These are phyloP conservation scores for Gamarada debralockiae DNA, from an alignment of 495 filamentous ascomycete genomes.

Conservation along the genomic window DNA sequence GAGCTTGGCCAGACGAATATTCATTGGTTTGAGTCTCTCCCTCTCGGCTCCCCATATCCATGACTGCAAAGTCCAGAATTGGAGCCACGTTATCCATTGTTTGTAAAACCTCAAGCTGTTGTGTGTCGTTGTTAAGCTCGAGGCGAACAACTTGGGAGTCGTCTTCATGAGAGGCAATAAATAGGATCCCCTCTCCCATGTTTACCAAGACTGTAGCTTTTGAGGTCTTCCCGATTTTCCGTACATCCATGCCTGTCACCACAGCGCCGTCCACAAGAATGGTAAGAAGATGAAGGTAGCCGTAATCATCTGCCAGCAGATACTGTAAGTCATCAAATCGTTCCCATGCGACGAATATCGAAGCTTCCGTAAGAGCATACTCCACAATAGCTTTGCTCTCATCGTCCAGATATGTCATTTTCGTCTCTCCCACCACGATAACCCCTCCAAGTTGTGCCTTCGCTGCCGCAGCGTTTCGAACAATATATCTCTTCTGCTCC, in stretches of 20 bases:
- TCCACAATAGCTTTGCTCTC: slow-evolving; percentile 58
- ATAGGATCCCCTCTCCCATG: slow-evolving; percentile 69
- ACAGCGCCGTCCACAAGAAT: slow-evolving; percentile 60
- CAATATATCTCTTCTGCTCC: slow-evolving; percentile 46
- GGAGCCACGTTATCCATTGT: slow-evolving; percentile 82
- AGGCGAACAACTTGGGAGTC: slow-evolving; percentile 77
- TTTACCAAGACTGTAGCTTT: slow-evolving; percentile 75
- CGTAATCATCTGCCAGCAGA: slow-evolving; percentile 87
- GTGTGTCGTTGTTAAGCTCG: slow-evolving; percentile 30
- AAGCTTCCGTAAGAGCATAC: slow-evolving; percentile 61
- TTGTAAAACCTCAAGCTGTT: slow-evolving; percentile 64
- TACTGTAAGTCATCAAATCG: slow-evolving; percentile 75
- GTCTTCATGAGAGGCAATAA: slow-evolving; percentile 87
- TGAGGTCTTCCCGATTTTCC: slow-evolving; percentile 65
- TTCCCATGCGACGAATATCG: slow-evolving; percentile 85
- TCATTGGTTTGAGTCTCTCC: slow-evolving; percentile 76
- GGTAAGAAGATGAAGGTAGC: slow-evolving; percentile 73
- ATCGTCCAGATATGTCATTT: slow-evolving; percentile 77
- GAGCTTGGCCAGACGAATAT: slow-evolving; percentile 90
- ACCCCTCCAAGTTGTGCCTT: slow-evolving; percentile 60
- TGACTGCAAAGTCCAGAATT: slow-evolving; percentile 87
- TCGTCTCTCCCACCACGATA: slow-evolving; percentile 81
- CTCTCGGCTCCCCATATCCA: slow-evolving; percentile 86
- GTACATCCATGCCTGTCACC: slow-evolving; percentile 63
- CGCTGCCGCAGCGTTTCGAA: slow-evolving; percentile 41